Evolutionary conservation across 2,329 filamentous ascomycete species (phyloP).

Genomic region (Colletotrichum kahawae): DNA sequence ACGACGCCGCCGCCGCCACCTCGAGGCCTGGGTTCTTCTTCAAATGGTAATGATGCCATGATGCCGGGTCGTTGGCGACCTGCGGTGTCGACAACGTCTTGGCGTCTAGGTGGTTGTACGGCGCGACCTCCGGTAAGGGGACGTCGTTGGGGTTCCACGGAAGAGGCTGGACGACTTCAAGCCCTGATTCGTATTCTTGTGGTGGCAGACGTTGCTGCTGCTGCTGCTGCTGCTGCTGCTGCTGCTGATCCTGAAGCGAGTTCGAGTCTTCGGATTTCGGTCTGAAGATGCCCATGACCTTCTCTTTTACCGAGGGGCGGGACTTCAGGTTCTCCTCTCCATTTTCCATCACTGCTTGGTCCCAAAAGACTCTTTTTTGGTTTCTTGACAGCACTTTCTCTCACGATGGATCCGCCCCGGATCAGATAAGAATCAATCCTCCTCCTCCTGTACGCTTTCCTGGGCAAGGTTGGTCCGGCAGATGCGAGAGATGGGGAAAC

Average conservation of each 20-base stretch:
- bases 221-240: background rate
- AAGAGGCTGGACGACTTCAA: constrained; percentile 3
- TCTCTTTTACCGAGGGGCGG: background rate
- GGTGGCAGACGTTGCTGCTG: background rate
- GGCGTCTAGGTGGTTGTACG: background rate
- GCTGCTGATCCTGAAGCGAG: background rate
- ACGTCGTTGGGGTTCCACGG: constrained; percentile 7
- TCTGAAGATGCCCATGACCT: background rate
- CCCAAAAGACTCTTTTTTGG: background rate
- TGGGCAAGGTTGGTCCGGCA: background rate
- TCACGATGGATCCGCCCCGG: background rate
- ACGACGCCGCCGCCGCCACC: background rate
- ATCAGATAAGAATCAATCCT: background rate
- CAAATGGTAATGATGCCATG: background rate
- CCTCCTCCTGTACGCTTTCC: background rate
- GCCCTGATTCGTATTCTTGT: constrained; percentile 6
- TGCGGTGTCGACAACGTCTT: background rate
- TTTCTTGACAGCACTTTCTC: background rate
- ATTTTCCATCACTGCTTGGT: background rate
- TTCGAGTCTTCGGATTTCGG: background rate
- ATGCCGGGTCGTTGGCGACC: background rate
- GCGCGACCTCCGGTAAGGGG: constrained; percentile 2
- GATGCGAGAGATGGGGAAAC: background rate
- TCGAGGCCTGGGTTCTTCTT: constrained; percentile 6
- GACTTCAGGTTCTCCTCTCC: background rate